A percentile compares a stretch with the other conserved stretches of the same genome.
Evolutionary conservation across 2,329 filamentous ascomycete species (phyloP).

Genomic region (Pestalotiopsis sp.): DNA sequence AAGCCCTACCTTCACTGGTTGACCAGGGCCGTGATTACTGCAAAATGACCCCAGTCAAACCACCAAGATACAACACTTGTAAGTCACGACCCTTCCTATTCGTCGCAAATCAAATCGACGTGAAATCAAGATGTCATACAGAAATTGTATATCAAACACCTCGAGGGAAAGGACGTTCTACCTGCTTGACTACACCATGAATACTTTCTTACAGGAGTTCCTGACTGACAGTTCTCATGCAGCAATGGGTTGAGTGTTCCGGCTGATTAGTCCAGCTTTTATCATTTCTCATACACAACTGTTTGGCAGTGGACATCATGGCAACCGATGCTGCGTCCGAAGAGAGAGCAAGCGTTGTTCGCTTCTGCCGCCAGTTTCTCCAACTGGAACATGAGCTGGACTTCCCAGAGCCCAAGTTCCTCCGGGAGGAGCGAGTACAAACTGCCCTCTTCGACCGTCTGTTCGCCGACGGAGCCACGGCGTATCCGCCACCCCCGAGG

Average conservation of each 20-base stretch:
- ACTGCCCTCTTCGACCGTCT: conserved; percentile 65
- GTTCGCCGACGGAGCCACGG: conserved; percentile 61
- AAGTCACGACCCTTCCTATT: background rate
- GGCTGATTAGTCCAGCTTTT: no score
- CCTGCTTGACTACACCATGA: no score
- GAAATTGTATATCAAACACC: background rate
- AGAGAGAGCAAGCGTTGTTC: conserved; percentile 30
- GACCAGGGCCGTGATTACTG: background rate
- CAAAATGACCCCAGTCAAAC: background rate
- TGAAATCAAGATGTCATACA: no score
- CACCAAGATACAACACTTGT: background rate
- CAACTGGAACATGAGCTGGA: conserved; percentile 70
- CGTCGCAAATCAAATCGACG: conserved; percentile 65
- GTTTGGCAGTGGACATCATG: background rate
- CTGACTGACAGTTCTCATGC: no score
- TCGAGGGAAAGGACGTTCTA: background rate
- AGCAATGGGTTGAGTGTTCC: no score
- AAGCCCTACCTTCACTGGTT: background rate
- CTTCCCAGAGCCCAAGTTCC: conserved; percentile 60
- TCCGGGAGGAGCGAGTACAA: conserved; percentile 67
- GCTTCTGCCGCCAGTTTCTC: conserved; percentile 76
- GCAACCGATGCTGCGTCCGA: conserved; percentile 42
- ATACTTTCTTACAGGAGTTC: no score
- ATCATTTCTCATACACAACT: background rate
- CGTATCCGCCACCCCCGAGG: conserved; percentile 63